phyloP scores from a whole-genome alignment of 225 moss, liverwort and hornwort genomes.

The Marchantia paleacea region DNA sequence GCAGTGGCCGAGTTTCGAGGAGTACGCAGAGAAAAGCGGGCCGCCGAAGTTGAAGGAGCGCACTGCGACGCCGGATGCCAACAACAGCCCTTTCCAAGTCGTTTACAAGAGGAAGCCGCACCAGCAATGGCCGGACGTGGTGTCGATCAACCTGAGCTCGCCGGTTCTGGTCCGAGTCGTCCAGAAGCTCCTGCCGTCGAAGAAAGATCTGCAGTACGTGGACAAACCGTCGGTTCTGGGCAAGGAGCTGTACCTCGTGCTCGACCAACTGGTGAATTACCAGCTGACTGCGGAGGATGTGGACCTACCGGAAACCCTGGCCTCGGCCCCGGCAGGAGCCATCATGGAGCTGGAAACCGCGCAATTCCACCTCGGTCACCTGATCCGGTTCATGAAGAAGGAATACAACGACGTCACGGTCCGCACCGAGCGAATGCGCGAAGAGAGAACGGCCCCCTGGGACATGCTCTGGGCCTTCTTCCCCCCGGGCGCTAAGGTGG shows the following conservation, averaged over 20 bases:
- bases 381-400: conserved; percentile 52
- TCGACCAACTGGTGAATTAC: conserved; percentile 15
- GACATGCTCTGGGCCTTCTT: conserved; percentile 63
- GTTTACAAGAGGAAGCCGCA: conserved; percentile 22
- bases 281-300: not conserved
- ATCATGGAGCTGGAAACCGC: not conserved
- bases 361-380: conserved; percentile 41
- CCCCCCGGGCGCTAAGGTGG: conserved; percentile 39
- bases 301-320: not conserved
- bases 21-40: conserved; percentile 25
- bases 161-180: conserved; percentile 30
- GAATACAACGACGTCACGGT: conserved; percentile 52
- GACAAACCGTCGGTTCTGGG: conserved; percentile 22
- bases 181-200: conserved; percentile 21
- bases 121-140: conserved; percentile 36
- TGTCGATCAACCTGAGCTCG: conserved; percentile 25
- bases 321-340: not conserved
- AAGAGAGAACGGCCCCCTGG: conserved; percentile 38
- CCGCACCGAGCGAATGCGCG: conserved; percentile 39
- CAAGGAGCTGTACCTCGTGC: conserved; percentile 30
- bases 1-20: conserved; percentile 33
- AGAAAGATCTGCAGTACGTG: conserved; percentile 32
- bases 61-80: not conserved
- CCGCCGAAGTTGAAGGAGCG: not conserved
- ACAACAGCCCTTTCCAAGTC: conserved; percentile 32